phyloP scores from a whole-genome alignment of 768 basidiomycete genomes.

The Pleurotus citrinopileatus region DNA sequence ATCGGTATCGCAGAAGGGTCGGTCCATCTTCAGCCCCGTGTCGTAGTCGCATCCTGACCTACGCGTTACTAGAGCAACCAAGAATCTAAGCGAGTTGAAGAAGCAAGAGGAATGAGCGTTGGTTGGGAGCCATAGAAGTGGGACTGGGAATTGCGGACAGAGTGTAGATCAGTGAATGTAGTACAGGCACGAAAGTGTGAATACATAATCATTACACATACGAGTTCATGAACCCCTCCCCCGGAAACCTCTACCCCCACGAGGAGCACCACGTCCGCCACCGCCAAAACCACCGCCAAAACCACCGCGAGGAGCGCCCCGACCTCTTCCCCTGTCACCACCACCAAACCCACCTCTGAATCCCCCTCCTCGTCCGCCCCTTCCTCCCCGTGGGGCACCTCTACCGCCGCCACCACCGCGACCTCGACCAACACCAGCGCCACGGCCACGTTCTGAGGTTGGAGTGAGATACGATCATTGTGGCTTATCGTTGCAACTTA shows the following conservation, averaged over 20 bases:
- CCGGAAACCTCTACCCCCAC: slow-evolving; percentile 18
- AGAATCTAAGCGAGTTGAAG: slow-evolving; percentile 29
- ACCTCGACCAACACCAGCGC: slow-evolving; percentile 32
- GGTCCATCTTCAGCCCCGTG: slow-evolving; percentile 14
- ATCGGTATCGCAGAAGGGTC: slow-evolving; percentile 59
- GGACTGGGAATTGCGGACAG: neutral
- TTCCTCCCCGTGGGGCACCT: slow-evolving; percentile 16
- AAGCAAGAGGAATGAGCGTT: slow-evolving; percentile 24
- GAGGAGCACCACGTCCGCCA: slow-evolving; percentile 28
- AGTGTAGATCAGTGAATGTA: neutral
- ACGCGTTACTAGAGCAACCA: slow-evolving; percentile 30
- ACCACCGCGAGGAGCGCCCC: neutral
- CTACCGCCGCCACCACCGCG: slow-evolving; percentile 33
- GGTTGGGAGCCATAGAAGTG: neutral
- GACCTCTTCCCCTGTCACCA: neutral
- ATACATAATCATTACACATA: neutral
- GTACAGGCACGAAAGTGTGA: neutral
- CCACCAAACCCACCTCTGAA: neutral
- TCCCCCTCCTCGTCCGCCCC: neutral
- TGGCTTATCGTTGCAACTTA: slow-evolving; percentile 23
- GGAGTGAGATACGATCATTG: slow-evolving; percentile 7
- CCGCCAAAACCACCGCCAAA: slow-evolving; percentile 30
- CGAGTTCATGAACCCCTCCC: neutral
- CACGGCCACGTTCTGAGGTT: slow-evolving; percentile 39
- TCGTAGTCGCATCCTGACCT: neutral